A percentile compares a stretch with the other conserved stretches of the same genome.
Conservation (phyloP, 78 protist genomes). For the Dictyostelium intermedium region DNA sequence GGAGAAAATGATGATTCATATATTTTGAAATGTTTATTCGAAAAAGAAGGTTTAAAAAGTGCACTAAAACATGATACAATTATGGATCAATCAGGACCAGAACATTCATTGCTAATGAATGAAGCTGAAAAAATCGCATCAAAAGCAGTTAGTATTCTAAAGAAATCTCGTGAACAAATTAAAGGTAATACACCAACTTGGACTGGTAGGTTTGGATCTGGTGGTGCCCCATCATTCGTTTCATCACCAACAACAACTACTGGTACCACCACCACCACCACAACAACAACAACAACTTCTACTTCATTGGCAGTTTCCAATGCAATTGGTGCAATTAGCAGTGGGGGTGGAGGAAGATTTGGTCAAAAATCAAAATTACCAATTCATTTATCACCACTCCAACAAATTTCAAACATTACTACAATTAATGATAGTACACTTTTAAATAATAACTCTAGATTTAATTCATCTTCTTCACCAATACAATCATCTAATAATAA, state of each 20-base stretch:
- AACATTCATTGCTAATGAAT: neutral
- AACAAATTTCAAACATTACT: neutral
- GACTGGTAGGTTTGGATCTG: constrained; percentile 68
- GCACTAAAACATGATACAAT: constrained; percentile 64
- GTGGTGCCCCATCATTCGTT: constrained; percentile 44
- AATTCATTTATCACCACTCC: neutral
- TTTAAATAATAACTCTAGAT: neutral
- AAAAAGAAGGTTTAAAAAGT: constrained; percentile 60
- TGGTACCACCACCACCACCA: neutral
- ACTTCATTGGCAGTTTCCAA: neutral
- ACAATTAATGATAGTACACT: neutral
- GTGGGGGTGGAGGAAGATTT: constrained; percentile 13
- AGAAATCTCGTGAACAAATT: constrained; percentile 26
- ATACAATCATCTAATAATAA: neutral
- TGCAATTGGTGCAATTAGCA: neutral
- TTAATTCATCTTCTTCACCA: neutral
- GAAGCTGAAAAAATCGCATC: constrained; percentile 74
- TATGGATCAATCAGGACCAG: constrained; percentile 64
- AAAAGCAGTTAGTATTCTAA: constrained; percentile 47
- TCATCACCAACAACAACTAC: neutral
- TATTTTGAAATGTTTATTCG: constrained; percentile 56
- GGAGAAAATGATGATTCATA: constrained; percentile 4
- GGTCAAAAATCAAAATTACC: constrained; percentile 36
- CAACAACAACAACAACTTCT: neutral
- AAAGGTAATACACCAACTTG: constrained; percentile 63